Evolutionary conservation across 2,329 filamentous ascomycete genomes (phyloP).

Genomic region (Cladosporium sp.): DNA sequence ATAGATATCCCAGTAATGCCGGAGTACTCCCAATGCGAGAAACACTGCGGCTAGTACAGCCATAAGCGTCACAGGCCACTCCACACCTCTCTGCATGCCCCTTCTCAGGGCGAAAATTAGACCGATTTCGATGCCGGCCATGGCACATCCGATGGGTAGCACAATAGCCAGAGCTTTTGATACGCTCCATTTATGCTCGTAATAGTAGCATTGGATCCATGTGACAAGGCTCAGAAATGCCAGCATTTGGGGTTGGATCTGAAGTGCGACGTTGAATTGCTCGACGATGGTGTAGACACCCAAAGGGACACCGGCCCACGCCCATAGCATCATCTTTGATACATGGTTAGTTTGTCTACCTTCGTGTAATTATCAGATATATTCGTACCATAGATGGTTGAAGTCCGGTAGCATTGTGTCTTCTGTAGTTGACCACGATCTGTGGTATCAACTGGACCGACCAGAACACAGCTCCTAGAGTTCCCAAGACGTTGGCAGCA

Average conservation of each 20-base stretch:
- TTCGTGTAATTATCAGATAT: not conserved
- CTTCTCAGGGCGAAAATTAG: conserved; percentile 59
- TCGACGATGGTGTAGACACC: conserved; percentile 61
- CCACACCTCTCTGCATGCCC: conserved; percentile 42
- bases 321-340: conserved; percentile 64
- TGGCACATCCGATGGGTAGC: conserved; percentile 52
- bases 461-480: conserved; percentile 64
- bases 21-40: conserved; percentile 64
- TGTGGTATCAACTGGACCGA: conserved; percentile 69
- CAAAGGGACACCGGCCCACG: conserved; percentile 65
- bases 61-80: conserved; percentile 68
- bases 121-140: conserved; percentile 60
- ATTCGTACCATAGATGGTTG: conserved; percentile 59
- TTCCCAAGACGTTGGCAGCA: conserved; percentile 61
- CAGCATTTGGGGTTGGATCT: conserved; percentile 59
- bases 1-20: conserved; percentile 71
- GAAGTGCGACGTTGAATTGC: conserved; percentile 54
- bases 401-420: conserved; percentile 65
- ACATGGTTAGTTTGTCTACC: not conserved
- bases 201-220: conserved; percentile 59
- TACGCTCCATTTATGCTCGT: conserved; percentile 58
- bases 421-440: conserved; percentile 66
- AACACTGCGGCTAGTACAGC: conserved; percentile 64
- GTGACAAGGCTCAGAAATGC: conserved; percentile 53
- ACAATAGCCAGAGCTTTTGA: conserved; percentile 52